Evolutionary conservation across 108 stramenopile species (phyloP).

Genomic region (Pseudonitzschia multistriata): DNA sequence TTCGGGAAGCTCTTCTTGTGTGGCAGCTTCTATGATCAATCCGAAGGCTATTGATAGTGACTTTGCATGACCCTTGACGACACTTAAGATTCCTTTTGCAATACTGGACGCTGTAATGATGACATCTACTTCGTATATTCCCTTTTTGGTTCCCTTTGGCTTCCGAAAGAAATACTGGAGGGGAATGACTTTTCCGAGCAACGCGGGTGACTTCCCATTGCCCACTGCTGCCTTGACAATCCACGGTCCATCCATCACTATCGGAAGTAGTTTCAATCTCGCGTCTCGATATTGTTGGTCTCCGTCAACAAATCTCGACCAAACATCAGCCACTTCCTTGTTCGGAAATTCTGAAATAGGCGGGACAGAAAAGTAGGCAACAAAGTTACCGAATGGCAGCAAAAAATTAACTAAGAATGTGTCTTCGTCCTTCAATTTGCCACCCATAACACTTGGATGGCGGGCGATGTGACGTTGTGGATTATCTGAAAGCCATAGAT

Average conservation of each 20-base stretch:
- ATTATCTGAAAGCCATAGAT: constrained; percentile 87
- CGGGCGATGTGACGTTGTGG: constrained; percentile 83
- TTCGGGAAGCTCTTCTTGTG: constrained; percentile 81
- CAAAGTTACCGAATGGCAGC: constrained; percentile 89
- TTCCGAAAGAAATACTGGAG: constrained; percentile 80
- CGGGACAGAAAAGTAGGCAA: constrained; percentile 79
- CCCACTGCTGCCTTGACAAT: constrained; percentile 88
- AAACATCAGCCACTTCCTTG: constrained; percentile 58
- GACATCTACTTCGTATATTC: constrained; percentile 84
- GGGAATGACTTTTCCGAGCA: constrained; percentile 85
- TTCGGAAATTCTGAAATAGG: constrained; percentile 61
- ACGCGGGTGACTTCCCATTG: constrained; percentile 81
- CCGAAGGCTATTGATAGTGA: constrained; percentile 81
- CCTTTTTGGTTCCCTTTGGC: constrained; percentile 50
- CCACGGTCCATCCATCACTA: constrained; percentile 90
- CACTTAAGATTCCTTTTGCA: constrained; percentile 87
- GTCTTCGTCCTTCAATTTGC: constrained; percentile 65
- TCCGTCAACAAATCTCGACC: constrained; percentile 74
- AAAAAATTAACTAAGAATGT: constrained; percentile 90
- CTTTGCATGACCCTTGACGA: constrained; percentile 85
- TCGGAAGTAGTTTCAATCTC: constrained; percentile 81
- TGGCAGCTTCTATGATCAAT: constrained; percentile 85
- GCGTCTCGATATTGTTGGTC: constrained; percentile 87
- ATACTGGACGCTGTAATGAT: constrained; percentile 78
- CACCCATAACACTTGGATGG: constrained; percentile 80